Evolutionary conservation across 2,329 filamentous ascomycete species (phyloP), one percentile per base, ranked within the genome.

Genomic region (Penicillium aurantiogriseum): DNA sequence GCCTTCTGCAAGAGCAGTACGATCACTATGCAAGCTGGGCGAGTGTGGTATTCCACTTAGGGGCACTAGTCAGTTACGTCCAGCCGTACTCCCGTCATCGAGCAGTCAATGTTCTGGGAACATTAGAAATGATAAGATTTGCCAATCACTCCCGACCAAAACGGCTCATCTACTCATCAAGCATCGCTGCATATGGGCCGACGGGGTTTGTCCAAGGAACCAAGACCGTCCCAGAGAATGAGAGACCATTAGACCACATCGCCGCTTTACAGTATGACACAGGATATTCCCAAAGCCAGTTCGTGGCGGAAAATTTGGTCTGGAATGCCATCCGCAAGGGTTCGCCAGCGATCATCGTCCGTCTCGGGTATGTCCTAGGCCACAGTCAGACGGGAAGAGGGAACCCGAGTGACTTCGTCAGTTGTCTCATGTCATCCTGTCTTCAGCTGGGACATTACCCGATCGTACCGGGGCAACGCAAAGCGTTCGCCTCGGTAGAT

Each of bases 241-340:
- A 56, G 33, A 29, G 43, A 4, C 62, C 60, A 15, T 11, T 39
- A 8, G 17, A 31, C 5, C 54, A 52, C 10, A 43, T 36, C 7
- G 33, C 54, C 1, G 42, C 49, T 15, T 23, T 58, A 15, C n/a
- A 45, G 11, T 38, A 61, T 9, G 51, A 55, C 17, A 54, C 56
- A 2, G 64, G 67, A 13, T 69, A 69, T 25, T 48, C 60, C 0
- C 56, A 56, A 6, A 69, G 64, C 54, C 61, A 69, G 29, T 57
- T 54, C 21, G 67, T 67, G 10, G 63, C 57, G 0, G 67, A 69
- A 36, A 56, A 40, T 6, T 58, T 69, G 8, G 48, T 55, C 5
- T 62, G 59, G 60, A 55, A 63, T 15, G 63, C 62, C 1, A 61
- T 61, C 7, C 31, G 35, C 2, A 62, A 60, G 11, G 63, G 65